Evolutionary conservation across 2,329 filamentous ascomycete genomes (phyloP), one percentile per base, ranked within the genome.

Genomic region (Dothidotthia symphoricarpi): DNA sequence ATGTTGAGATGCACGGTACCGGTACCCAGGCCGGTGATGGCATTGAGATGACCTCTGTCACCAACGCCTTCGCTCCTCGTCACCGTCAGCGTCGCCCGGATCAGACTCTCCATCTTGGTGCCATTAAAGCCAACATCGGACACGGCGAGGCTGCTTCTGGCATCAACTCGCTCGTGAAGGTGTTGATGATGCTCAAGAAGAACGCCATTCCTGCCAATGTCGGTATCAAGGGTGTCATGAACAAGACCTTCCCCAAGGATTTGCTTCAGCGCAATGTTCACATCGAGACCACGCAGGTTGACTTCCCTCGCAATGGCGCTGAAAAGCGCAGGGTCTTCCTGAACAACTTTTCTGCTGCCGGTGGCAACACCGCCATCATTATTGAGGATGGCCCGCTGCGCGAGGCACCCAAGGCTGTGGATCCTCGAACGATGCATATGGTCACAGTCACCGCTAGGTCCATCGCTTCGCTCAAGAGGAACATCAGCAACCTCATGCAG

Each of bases 1-100:
- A 91, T 57, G 82, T 95, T 7, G 88, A 94, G 67, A 88, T 93
- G 82, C 88, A 95, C 63, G 88, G 86, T 11, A 95, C 88, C 3
- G 88, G 88, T 22, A 95, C 87, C 0, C 86, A 93, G 64, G 87
- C 85, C 22, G 88, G 86, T 44, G 88, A 95, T 57, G 82, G 81
- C 6, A 85, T 81, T 3, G 89, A 95, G 63, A 90, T 91, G 83
- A 74, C 80, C 1, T 88, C 84, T 0, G 85, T 94, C 32, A 80
- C 82, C 15, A 73, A 77, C 32, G 72, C 77, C 14, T 85, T 84
- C 51, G 80, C 78, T 29, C 75, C 77, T 15, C 69, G 71, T 36
- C 65, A 74, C 48, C 68, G 70, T 28, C 71, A 74, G 54, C 73
- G 74, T 34, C 66, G 61, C 24, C 67, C 72, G 8, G 72, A 75